A percentile compares a stretch with the other conserved stretches of the same genome.
These are phyloP conservation scores for Malassezia arunalokei DNA, from an alignment of 1,284 basidiomycete species.

Conservation along the genomic window DNA sequence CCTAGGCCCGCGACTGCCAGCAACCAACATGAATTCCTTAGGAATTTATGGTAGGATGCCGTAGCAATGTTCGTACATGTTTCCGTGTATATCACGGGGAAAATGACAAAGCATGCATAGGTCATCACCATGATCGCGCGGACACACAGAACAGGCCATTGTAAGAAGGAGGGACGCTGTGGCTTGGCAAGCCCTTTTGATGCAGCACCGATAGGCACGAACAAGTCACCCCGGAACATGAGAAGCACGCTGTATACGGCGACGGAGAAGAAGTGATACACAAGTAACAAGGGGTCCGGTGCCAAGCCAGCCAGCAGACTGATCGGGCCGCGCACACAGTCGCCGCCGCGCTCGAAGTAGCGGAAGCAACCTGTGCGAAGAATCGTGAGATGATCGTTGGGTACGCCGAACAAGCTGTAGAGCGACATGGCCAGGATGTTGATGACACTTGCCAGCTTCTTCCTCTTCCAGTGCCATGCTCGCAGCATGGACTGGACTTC, in stretches of 20 bases:
- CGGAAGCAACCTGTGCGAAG: constrained; percentile 89
- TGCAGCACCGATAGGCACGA: constrained; percentile 42
- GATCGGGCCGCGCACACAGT: constrained; percentile 77
- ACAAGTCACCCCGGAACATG: constrained; percentile 52
- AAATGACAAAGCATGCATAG: constrained; percentile 40
- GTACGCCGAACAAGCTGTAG: constrained; percentile 42
- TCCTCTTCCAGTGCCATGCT: constrained; percentile 42
- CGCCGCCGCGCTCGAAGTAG: constrained; percentile 88
- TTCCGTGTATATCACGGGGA: constrained; percentile 43
- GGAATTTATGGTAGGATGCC: no score
- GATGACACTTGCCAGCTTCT: constrained; percentile 36
- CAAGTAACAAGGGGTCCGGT: constrained; percentile 64
- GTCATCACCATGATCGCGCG: constrained; percentile 32
- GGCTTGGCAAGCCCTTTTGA: not conserved
- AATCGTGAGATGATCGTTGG: constrained; percentile 63
- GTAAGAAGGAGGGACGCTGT: constrained; percentile 13
- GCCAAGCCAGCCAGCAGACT: constrained; percentile 50
- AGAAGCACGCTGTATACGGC: constrained; percentile 84
- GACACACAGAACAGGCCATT: constrained; percentile 28
- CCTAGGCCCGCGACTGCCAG: no score
- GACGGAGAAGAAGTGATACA: constrained; percentile 87
- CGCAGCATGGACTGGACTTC: constrained; percentile 25
- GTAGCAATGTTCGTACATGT: constrained; percentile 22
- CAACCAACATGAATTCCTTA: not conserved
- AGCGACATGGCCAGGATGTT: constrained; percentile 44